phyloP scores from a whole-genome alignment of 805 yeast genomes.

The Wickerhamiella qilinensis region DNA sequence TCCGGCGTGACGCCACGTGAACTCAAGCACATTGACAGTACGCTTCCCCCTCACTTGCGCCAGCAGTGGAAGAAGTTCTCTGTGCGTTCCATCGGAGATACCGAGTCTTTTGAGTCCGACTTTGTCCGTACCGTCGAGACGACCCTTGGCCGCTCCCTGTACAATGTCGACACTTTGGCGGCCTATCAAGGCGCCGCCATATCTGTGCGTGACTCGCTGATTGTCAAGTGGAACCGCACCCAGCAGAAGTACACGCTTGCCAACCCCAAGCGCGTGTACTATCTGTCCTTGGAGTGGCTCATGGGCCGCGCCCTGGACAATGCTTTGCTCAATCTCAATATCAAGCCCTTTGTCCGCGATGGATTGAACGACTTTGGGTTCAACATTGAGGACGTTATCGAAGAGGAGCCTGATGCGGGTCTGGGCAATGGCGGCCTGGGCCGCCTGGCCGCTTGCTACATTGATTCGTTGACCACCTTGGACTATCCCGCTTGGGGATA shows the following conservation, averaged over 20 bases:
- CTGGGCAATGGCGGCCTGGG: constrained; percentile 94
- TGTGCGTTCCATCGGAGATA: constrained; percentile 32
- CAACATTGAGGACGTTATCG: constrained; percentile 68
- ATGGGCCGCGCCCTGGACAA: constrained; percentile 95
- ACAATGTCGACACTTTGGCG: constrained; percentile 82
- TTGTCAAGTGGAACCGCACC: constrained; percentile 83
- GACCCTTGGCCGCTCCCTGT: constrained; percentile 75
- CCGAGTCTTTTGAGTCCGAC: constrained; percentile 44
- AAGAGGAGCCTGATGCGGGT: constrained; percentile 86
- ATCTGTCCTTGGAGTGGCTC: constrained; percentile 70
- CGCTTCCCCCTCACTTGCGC: constrained; percentile 65
- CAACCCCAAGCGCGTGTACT: constrained; percentile 76
- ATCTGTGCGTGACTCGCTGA: constrained; percentile 61
- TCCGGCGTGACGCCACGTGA: constrained; percentile 89
- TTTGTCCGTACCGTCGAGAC: constrained; percentile 83
- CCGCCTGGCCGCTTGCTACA: constrained; percentile 84
- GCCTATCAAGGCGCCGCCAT: constrained; percentile 82
- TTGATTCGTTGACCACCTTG: constrained; percentile 74
- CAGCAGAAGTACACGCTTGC: constrained; percentile 76
- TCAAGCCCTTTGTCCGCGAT: constrained; percentile 39
- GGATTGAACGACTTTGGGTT: constrained; percentile 66
- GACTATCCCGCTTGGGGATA: constrained; percentile 95
- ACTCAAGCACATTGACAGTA: constrained; percentile 64
- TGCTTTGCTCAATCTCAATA: constrained; percentile 67
- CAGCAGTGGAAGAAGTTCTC: constrained; percentile 61